A percentile compares a stretch with the other conserved stretches of the same genome.
Evolutionary conservation across 345 rosid genomes (phyloP).

Genomic region (Populus pruinosa): DNA sequence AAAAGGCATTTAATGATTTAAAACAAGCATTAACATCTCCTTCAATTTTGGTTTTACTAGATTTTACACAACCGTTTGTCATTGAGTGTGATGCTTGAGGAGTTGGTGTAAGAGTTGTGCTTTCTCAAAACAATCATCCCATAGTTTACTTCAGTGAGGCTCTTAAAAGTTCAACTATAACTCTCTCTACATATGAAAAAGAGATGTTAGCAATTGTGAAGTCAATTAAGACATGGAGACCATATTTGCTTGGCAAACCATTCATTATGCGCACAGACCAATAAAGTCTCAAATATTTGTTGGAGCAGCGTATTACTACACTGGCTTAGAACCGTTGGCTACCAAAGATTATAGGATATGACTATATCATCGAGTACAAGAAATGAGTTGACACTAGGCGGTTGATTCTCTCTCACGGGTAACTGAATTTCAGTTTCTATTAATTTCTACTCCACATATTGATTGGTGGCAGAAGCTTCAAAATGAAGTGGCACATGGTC

Average conservation of each 20-base stretch:
- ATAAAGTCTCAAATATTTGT: background rate
- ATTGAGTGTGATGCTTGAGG: background rate
- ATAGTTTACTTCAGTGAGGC: background rate
- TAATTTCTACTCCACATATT: too few species aligned
- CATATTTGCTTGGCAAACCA: background rate
- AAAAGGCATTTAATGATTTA: background rate
- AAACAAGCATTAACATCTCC: background rate
- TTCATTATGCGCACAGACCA: background rate
- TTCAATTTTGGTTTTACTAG: background rate
- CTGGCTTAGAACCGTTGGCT: too few species aligned
- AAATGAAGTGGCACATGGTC: background rate
- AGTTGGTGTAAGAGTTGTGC: background rate
- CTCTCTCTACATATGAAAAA: background rate
- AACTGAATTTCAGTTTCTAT: too few species aligned
- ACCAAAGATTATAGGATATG: too few species aligned
- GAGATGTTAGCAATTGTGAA: background rate
- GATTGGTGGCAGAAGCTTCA: background rate
- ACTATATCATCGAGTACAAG: too few species aligned
- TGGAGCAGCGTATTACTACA: too few species aligned
- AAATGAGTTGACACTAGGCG: too few species aligned
- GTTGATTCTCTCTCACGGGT: too few species aligned
- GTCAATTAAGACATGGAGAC: background rate
- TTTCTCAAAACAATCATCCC: background rate
- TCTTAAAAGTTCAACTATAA: background rate
- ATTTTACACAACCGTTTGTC: background rate